Percentiles rank a stretch among this genome's conserved stretches.
These are phyloP conservation scores for Saxophila tyrrhenica DNA, from an alignment of 495 filamentous ascomycete species.

Conservation along the genomic window DNA sequence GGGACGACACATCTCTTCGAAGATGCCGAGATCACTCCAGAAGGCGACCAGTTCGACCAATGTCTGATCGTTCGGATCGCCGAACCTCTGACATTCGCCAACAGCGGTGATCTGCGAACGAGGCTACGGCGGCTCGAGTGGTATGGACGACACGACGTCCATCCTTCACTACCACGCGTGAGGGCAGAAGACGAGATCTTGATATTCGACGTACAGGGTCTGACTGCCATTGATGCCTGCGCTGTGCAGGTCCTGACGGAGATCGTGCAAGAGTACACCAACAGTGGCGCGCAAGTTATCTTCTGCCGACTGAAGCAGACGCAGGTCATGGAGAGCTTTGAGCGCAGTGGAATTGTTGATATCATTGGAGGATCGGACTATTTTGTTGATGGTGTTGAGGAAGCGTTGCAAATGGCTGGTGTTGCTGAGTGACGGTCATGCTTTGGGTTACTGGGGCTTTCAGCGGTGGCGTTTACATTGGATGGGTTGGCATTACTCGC, in stretches of 20 bases:
- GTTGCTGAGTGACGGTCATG: not conserved
- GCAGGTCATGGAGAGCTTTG: constrained; percentile 1
- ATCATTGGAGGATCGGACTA: not conserved
- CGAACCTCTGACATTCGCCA: constrained; percentile 1
- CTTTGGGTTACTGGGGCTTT: no score
- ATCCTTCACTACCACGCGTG: not conserved
- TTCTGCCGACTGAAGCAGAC: not conserved
- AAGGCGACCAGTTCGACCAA: constrained; percentile 1
- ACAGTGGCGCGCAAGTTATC: not conserved
- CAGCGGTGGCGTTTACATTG: no score
- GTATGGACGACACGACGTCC: not conserved
- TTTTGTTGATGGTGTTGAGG: constrained; percentile 1
- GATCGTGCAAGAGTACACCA: constrained; percentile 1
- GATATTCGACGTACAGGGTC: not conserved
- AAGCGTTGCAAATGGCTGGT: not conserved
- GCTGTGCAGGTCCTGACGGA: not conserved
- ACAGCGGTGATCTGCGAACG: not conserved
- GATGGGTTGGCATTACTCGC: not conserved
- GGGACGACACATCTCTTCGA: not conserved
- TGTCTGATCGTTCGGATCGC: not conserved
- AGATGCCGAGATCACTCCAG: not conserved
- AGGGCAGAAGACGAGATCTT: not conserved
- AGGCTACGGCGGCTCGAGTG: not conserved
- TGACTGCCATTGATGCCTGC: constrained; percentile 1
- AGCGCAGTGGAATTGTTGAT: not conserved